Base-by-base conservation (phyloP, 2,329 filamentous ascomycete genomes). In the Pleomassaria siparia region DNA sequence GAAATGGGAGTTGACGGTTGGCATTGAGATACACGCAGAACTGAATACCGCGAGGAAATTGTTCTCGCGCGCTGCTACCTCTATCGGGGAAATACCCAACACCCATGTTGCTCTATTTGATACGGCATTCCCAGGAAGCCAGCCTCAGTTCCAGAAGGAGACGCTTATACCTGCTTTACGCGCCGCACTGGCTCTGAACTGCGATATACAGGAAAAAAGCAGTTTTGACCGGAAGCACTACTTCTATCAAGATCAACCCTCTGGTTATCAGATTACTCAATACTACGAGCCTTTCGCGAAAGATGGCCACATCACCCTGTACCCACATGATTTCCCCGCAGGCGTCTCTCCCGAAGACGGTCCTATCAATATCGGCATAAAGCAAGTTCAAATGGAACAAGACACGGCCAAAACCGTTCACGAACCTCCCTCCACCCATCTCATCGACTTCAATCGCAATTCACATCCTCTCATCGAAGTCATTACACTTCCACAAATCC, bases 221-320 rank as follows among this genome's bases (percentile, higher is more conserved):
- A 83, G 83, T 44, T 99, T 96, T 73, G 94, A 99, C 71, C 81
- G 94, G 54, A 99, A 99, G 70, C 94, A 99, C 72, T 99, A 99
- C 73, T 97, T 99, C 72, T 96, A 96, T 76, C 95, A 94, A 82
- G 94, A 99, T 70, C 94, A 99, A 71, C 94, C 94, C 0, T 82
- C 89, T 0, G 94, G 94, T 0, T 99, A 99, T 71, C 94, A 99
- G 71, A 95, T 99, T 54, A 99, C 94, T 1, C 94, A 99, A 67
- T 97, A 92, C 74, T 96, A 97, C 69, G 76, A 81, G 56, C 83
- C 83, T 0, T 85, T 85, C 56, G 83, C 83, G 4, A 83, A 78
- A 50, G 78, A 90, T 59, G 94, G 94, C 1, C 73, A 76, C 30
- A 76, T 97, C n/a, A 80, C 77, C 0, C 76, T 99, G 5, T 81